Evolutionary conservation across 306 rosid species (phyloP).

Genomic region (peach (Prunus persica)): Prunus_persica_NCBIv2 NC_034015.1:16267001-16267500

Average conservation of each 20-base stretch:
- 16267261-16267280: conserved; percentile 41
- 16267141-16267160: conserved; percentile 45
- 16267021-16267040: accelerated
- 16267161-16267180: conserved; percentile 26
- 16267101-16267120: conserved; percentile 24
- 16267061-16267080: not conserved
- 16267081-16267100: not conserved
- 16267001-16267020: too few species aligned
- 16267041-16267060: conserved; percentile 18
- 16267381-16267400: conserved; percentile 53
- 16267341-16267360: conserved; percentile 51
- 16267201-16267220: conserved; percentile 46
- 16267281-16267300: conserved; percentile 53
- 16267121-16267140: conserved; percentile 40
- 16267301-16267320: conserved; percentile 61
- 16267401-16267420: conserved; percentile 55
- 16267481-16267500: conserved; percentile 53
- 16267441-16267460: conserved; percentile 60
- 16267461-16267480: conserved; percentile 54
- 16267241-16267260: conserved; percentile 51
- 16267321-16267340: conserved; percentile 57
- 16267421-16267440: conserved; percentile 62
- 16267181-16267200: conserved; percentile 48
- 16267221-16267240: conserved; percentile 68
- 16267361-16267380: conserved; percentile 60